Evolutionary conservation across 768 basidiomycete species (phyloP).

Genomic region (Daedaleopsis nitida): DNA sequence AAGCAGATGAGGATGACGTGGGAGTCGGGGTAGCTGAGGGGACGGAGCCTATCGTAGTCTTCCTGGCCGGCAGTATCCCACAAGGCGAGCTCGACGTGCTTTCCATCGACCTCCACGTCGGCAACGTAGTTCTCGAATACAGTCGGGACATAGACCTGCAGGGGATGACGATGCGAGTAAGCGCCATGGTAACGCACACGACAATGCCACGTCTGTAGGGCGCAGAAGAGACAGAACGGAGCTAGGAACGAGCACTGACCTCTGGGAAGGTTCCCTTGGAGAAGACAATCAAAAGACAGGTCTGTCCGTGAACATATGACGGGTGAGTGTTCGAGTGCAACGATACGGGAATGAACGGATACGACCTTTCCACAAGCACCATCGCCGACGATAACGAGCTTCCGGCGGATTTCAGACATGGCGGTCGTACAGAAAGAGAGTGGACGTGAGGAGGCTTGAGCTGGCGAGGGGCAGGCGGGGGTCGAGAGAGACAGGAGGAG

Average conservation of each 20-base stretch:
- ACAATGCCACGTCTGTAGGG: slow-evolving; percentile 14
- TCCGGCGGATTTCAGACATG: slow-evolving; percentile 98
- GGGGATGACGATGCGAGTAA: not conserved
- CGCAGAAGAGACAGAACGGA: not conserved
- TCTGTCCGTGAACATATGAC: slow-evolving; percentile 44
- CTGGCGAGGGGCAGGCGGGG: slow-evolving; percentile 10
- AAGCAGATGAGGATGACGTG: slow-evolving; percentile 99
- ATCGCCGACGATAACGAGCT: slow-evolving; percentile 98
- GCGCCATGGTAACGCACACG: slow-evolving; percentile 15
- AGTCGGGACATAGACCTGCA: slow-evolving; percentile 96
- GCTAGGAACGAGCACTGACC: slow-evolving; percentile 45
- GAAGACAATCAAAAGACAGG: slow-evolving; percentile 94
- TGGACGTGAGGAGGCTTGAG: slow-evolving; percentile 6
- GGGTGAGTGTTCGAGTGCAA: slow-evolving; percentile 15
- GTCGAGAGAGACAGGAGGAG: slow-evolving; percentile 12
- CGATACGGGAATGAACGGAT: slow-evolving; percentile 8
- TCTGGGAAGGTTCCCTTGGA: slow-evolving; percentile 96
- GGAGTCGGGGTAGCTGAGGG: slow-evolving; percentile 98
- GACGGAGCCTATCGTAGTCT: slow-evolving; percentile 98
- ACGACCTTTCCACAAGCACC: slow-evolving; percentile 94
- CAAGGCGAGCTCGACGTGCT: slow-evolving; percentile 96
- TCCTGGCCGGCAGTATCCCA: slow-evolving; percentile 99
- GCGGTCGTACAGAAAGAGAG: slow-evolving; percentile 12
- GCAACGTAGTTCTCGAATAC: slow-evolving; percentile 99
- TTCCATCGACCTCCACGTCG: slow-evolving; percentile 97